Base-by-base conservation (phyloP, 2,329 filamentous ascomycete species). In the Davidsoniella virescens region DNA sequence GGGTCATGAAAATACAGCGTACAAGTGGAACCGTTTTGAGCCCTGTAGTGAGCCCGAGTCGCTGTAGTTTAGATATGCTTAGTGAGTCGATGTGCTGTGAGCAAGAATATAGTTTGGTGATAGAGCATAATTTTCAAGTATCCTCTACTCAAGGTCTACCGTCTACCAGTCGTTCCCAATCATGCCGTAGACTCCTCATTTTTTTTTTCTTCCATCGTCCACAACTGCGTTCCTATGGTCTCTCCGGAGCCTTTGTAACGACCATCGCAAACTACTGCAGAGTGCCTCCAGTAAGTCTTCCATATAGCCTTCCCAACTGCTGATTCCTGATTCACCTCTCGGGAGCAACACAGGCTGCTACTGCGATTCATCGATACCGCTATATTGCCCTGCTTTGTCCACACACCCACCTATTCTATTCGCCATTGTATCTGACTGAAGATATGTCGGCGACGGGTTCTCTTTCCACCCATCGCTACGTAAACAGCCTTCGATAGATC, bases 261-360 rank as follows among this genome's bases (percentile, higher is more conserved):
- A 38, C 38, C 48, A 50, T 50, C 48, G 48, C 48, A 50, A 50
- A 50, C 48, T 37, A 50, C 48, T 37, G 41, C 33, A 18, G 18
- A 26, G 37, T 33, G 48, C 42, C 14, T 23, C 39, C 44, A 29
- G 48, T 50, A 50, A 50, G 48, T 50, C 16, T 14, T 14, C 25
- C 12, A 16, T 33, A 18, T 42, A 40, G 20, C 44, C 23, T 29
- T 8, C 16, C 44, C 29, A 16, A 39, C 39, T 50, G 29, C 40
- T 23, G 40, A 44, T 33, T 26, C 9, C 40, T 23, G 40, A 44
- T 33, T 26, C 9, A 17, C 7, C 41, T 25, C 18, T 38, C 20
- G 41, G 18, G 7, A 36, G 29, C 10, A 44, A 14, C 44, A 17
- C 48, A 18, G 25, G 29, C 29, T 33, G 9, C 29, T 33, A 33